Evolutionary conservation across 164 flowering plant genomes (phyloP).

Genomic region (Cinnamomum micranthum): DNA sequence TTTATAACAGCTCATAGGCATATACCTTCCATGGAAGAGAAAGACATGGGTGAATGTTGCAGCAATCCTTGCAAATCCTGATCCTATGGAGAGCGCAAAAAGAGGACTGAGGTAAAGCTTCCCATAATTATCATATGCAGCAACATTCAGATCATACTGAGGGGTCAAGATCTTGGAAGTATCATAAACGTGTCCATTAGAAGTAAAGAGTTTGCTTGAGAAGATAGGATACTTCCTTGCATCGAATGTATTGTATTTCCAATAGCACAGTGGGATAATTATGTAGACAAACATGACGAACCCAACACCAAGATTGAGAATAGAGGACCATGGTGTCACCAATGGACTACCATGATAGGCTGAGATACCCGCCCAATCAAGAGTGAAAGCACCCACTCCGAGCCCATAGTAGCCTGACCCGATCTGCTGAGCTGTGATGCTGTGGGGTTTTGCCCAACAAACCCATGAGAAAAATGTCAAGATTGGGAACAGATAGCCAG

Average conservation of each 20-base stretch:
- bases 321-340: conserved; percentile 78
- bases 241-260: conserved; percentile 84
- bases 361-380: conserved; percentile 97
- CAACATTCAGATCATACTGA: conserved; percentile 59
- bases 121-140: conserved; percentile 72
- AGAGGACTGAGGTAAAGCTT: conserved; percentile 86
- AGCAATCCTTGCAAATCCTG: conserved; percentile 85
- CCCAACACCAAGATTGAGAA: conserved; percentile 50
- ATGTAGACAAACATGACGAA: conserved; percentile 89
- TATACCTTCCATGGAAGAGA: conserved; percentile 86
- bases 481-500: conserved; percentile 85
- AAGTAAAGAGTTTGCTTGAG: conserved; percentile 68
- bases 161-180: conserved; percentile 80
- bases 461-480: conserved; percentile 95
- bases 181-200: conserved; percentile 64
- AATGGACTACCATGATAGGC: conserved; percentile 97
- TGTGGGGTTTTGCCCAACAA: conserved; percentile 85
- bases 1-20: background rate
- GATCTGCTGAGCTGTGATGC: conserved; percentile 86
- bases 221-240: conserved; percentile 85
- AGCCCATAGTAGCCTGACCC: conserved; percentile 94
- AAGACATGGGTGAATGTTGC: conserved; percentile 89
- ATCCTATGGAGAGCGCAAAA: conserved; percentile 86
- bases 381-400: conserved; percentile 87
- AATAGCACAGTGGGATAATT: conserved; percentile 79